phyloP scores from a whole-genome alignment of 305 asterid genomes.

The Coffea humblotiana region DNA sequence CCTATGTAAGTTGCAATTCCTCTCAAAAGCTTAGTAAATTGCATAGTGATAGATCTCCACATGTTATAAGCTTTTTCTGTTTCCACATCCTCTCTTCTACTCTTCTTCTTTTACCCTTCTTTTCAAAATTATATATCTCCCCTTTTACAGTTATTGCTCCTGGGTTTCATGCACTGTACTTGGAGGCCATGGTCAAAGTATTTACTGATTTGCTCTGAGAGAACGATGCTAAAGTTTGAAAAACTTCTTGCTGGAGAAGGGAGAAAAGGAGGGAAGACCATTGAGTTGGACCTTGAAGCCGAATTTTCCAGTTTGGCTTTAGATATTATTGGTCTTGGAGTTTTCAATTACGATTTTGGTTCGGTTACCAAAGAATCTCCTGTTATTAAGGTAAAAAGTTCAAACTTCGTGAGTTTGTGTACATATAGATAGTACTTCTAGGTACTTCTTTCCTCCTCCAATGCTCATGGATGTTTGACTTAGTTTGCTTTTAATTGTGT shows the following conservation, averaged over 20 bases:
- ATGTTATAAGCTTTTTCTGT: background rate
- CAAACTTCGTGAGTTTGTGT: slow-evolving; percentile 13
- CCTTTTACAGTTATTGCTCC: slow-evolving; percentile 78
- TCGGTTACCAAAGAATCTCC: slow-evolving; percentile 96
- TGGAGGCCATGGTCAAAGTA: slow-evolving; percentile 94
- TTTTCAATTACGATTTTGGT: slow-evolving; percentile 91
- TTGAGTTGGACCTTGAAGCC: slow-evolving; percentile 87
- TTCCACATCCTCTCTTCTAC: slow-evolving; percentile 3
- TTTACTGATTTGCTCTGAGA: slow-evolving; percentile 70
- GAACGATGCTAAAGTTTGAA: slow-evolving; percentile 66
- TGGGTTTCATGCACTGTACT: slow-evolving; percentile 80
- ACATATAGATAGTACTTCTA: background rate
- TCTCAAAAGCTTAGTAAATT: background rate
- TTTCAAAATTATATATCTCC: background rate
- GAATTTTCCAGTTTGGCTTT: slow-evolving; percentile 93
- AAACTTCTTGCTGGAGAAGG: slow-evolving; percentile 59
- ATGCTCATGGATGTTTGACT: background rate
- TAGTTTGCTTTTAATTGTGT: background rate
- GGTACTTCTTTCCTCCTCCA: slow-evolving; percentile 6
- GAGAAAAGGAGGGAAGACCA: slow-evolving; percentile 44
- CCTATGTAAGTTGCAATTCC: background rate
- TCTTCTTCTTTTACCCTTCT: background rate
- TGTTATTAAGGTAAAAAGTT: slow-evolving; percentile 65
- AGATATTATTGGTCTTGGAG: slow-evolving; percentile 93
- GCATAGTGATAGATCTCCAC: background rate